Percentiles rank a stretch among this genome's conserved stretches.
phyloP scores from a whole-genome alignment of 768 basidiomycete species.

The Suillus subaureus region DNA sequence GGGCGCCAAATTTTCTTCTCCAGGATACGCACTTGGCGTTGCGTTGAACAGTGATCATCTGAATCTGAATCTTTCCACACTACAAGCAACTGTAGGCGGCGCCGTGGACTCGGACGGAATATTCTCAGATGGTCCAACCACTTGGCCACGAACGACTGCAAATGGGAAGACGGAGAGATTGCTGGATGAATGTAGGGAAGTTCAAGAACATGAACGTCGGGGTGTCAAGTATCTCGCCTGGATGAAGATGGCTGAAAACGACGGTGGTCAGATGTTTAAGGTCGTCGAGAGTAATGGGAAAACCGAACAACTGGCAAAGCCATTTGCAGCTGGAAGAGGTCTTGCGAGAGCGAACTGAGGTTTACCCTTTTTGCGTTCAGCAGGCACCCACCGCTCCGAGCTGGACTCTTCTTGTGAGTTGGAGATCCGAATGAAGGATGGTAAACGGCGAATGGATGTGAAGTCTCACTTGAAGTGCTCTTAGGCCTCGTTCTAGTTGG shows the following conservation, averaged over 20 bases:
- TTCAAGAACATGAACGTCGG: constrained; percentile 4
- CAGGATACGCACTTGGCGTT: not conserved
- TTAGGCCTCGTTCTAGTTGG: too few species aligned
- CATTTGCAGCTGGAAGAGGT: not conserved
- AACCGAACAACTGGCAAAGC: not conserved
- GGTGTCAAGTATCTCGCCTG: not conserved
- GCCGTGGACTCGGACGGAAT: not conserved
- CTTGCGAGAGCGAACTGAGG: not conserved
- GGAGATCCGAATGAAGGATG: not conserved
- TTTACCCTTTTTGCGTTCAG: not conserved
- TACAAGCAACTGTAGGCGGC: not conserved
- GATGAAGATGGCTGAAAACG: constrained; percentile 2
- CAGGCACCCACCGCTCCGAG: not conserved
- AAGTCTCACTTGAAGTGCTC: too few species aligned
- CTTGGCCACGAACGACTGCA: not conserved
- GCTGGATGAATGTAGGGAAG: not conserved
- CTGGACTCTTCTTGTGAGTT: not conserved
- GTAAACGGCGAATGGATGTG: not conserved
- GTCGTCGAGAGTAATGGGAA: not conserved
- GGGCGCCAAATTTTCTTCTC: not conserved
- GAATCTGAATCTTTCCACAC: not conserved
- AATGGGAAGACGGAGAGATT: not conserved
- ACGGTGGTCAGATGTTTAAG: not conserved
- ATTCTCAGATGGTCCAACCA: not conserved
- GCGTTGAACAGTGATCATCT: not conserved